Percentiles rank a stretch among this genome's conserved stretches.
These are phyloP conservation scores for Botryotinia narcissicola DNA, from an alignment of 2,329 filamentous ascomycete genomes.

Conservation along the genomic window DNA sequence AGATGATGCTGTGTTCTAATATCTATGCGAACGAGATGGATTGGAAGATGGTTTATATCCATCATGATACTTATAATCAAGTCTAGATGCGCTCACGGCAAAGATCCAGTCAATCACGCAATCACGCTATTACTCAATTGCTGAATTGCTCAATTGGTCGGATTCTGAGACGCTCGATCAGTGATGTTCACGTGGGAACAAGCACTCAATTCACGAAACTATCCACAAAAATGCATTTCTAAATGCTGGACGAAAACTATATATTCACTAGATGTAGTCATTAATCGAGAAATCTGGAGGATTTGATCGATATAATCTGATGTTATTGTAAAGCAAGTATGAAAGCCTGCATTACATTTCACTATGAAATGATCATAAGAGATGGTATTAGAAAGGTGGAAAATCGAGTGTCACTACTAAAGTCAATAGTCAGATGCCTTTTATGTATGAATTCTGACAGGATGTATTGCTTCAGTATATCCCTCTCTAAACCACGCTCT, in stretches of 20 bases:
- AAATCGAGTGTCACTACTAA: background rate
- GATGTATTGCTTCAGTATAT: background rate
- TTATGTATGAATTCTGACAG: fast-evolving
- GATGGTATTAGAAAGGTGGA: background rate
- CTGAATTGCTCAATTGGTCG: background rate
- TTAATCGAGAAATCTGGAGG: background rate
- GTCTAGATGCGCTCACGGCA: background rate
- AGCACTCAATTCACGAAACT: background rate
- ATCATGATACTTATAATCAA: background rate
- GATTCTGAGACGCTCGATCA: background rate
- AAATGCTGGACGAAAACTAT: background rate
- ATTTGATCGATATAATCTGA: background rate
- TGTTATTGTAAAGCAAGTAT: background rate
- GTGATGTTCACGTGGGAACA: background rate
- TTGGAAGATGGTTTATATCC: background rate
- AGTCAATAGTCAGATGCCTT: background rate
- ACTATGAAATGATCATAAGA: background rate
- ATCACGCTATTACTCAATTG: too few relatives aligned
- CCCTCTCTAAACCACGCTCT: background rate
- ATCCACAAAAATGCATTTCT: background rate
- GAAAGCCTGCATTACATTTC: background rate
- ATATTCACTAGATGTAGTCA: background rate
- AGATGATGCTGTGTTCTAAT: background rate
- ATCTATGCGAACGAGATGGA: background rate
- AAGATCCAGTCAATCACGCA: background rate